A percentile compares a stretch with the other conserved stretches of the same genome.
Conservation (phyloP, 441 rosid species). For the Erodium texanum region DNA sequence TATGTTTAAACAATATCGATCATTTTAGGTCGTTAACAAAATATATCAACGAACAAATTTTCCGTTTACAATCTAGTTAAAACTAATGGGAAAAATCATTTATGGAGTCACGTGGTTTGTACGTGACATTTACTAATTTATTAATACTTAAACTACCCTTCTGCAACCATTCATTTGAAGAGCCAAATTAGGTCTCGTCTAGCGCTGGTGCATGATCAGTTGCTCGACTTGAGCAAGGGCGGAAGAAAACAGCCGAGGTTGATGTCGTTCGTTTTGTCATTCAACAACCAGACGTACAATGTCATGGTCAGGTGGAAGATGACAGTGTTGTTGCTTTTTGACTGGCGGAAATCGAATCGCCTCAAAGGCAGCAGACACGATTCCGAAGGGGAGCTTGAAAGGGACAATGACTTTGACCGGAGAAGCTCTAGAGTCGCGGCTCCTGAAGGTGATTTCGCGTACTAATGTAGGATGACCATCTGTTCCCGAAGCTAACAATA, state of each 20-base stretch:
- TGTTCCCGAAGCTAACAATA: slow-evolving; percentile 78
- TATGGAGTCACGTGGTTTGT: too few relatives aligned
- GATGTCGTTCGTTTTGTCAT: slow-evolving; percentile 62
- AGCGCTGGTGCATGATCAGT: slow-evolving; percentile 63
- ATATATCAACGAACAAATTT: too few relatives aligned
- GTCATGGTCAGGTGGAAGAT: slow-evolving; percentile 47
- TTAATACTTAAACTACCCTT: too few relatives aligned
- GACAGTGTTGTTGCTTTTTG: slow-evolving; percentile 21
- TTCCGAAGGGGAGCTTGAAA: slow-evolving; percentile 30
- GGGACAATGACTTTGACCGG: slow-evolving; percentile 68
- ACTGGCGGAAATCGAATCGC: slow-evolving; percentile 9
- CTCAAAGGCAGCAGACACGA: slow-evolving; percentile 15
- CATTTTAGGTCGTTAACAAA: too few relatives aligned
- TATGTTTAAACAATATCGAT: too few relatives aligned
- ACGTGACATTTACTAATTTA: too few relatives aligned
- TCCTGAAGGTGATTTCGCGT: slow-evolving; percentile 79
- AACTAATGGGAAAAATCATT: too few relatives aligned
- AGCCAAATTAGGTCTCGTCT: slow-evolving; percentile 39
- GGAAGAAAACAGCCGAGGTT: slow-evolving; percentile 18
- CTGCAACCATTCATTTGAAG: too few relatives aligned
- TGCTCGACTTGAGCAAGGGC: slow-evolving; percentile 30
- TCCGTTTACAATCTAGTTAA: too few relatives aligned
- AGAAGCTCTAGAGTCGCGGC: slow-evolving; percentile 53
- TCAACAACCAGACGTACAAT: slow-evolving; percentile 61
- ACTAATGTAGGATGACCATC: slow-evolving; percentile 87